A percentile compares a stretch with the other conserved stretches of the same genome.
Evolutionary conservation across 108 stramenopile species (phyloP).

Genomic region (Nitzschia palea): DNA sequence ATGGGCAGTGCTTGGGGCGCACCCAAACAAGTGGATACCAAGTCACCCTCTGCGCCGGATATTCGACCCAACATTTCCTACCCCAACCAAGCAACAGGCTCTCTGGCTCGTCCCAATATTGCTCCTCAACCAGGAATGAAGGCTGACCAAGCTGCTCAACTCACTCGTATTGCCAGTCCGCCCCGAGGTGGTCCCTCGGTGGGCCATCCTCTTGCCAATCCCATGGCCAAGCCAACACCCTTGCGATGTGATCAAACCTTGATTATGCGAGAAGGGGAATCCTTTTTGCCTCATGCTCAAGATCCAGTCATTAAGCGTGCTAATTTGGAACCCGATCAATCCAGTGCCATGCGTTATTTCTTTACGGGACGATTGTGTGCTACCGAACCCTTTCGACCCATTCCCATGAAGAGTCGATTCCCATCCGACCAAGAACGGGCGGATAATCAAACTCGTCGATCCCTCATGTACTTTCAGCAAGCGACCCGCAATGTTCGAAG

Average conservation of each 20-base stretch:
- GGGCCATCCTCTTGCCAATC: background rate
- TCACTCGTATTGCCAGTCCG: background rate
- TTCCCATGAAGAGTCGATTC: constrained; percentile 2
- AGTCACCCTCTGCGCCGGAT: background rate
- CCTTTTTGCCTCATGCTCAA: background rate
- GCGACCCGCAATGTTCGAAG: too few species aligned
- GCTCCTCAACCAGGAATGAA: background rate
- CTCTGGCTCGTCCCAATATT: background rate
- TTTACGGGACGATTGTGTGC: background rate
- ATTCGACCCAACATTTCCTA: background rate
- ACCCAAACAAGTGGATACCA: too few species aligned
- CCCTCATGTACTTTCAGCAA: constrained; percentile 1
- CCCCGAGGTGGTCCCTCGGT: background rate
- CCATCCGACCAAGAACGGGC: constrained; percentile 2
- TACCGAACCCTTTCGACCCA: background rate
- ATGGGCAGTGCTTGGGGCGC: background rate
- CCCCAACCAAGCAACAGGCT: background rate
- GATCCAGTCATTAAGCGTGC: constrained; percentile 1
- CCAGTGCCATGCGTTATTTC: background rate
- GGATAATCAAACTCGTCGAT: background rate
- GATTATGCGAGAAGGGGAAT: background rate
- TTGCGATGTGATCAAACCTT: background rate
- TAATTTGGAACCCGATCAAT: background rate
- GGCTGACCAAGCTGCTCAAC: background rate
- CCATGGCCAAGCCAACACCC: background rate